Evolutionary conservation across 208 protist genomes (phyloP).

Genomic region (Sergeia podlipaevii): DNA sequence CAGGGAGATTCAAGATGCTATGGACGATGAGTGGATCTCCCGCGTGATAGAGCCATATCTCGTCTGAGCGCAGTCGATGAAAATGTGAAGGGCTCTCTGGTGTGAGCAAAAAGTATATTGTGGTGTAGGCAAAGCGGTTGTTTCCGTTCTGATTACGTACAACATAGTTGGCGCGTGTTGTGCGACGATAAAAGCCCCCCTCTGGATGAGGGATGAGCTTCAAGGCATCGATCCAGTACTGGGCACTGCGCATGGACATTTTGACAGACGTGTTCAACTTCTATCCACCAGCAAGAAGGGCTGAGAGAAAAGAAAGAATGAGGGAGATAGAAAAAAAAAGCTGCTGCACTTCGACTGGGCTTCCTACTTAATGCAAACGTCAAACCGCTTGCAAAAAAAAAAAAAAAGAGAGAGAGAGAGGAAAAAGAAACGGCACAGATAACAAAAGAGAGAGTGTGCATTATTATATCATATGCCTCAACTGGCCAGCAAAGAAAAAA

Average conservation of each 20-base stretch:
- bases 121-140: slow-evolving; percentile 24
- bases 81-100: slow-evolving; percentile 44
- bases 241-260: too few relatives aligned
- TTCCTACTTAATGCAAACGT: too few relatives aligned
- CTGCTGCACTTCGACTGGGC: too few relatives aligned
- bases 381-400: neutral
- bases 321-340: too few relatives aligned
- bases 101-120: slow-evolving; percentile 54
- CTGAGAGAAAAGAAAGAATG: too few relatives aligned
- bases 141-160: slow-evolving; percentile 18
- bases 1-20: slow-evolving; percentile 16
- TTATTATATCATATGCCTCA: slow-evolving; percentile 15
- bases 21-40: slow-evolving; percentile 42
- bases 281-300: too few relatives aligned
- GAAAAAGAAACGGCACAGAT: neutral
- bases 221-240: slow-evolving; percentile 44
- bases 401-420: neutral
- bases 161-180: slow-evolving; percentile 16
- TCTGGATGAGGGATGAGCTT: slow-evolving; percentile 35
- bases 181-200: slow-evolving; percentile 32
- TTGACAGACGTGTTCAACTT: too few relatives aligned
- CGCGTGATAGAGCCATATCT: slow-evolving; percentile 45
- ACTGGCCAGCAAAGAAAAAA: slow-evolving; percentile 17
- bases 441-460: slow-evolving; percentile 5
- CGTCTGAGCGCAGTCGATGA: slow-evolving; percentile 45